These are phyloP conservation scores for Epichloe uncinata DNA, from an alignment of 2,329 filamentous ascomycete genomes.

Conservation along the genomic window DNA sequence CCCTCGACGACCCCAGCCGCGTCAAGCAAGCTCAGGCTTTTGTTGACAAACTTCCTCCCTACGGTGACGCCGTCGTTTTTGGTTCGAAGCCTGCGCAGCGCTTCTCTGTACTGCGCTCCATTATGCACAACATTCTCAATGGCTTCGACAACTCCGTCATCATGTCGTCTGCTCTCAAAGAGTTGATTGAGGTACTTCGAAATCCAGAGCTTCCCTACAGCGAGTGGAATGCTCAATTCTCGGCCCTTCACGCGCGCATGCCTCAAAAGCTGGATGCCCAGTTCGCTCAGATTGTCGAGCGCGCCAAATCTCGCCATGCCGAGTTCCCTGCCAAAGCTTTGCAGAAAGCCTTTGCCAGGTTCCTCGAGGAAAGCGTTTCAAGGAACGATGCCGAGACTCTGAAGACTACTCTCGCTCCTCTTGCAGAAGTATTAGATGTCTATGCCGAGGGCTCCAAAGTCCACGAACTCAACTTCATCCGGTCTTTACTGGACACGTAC, in stretches of 20 bases:
- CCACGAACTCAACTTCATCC: constrained; percentile 77
- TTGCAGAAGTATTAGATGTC: constrained; percentile 62
- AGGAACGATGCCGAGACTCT: constrained; percentile 61
- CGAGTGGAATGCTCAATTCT: constrained; percentile 92
- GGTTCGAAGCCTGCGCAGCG: constrained; percentile 86
- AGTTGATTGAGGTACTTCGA: constrained; percentile 80
- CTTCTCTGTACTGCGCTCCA: constrained; percentile 63
- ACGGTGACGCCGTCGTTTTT: constrained; percentile 74
- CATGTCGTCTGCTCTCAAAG: constrained; percentile 76
- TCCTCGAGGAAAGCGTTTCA: constrained; percentile 74
- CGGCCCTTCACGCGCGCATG: constrained; percentile 94
- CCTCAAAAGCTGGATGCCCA: constrained; percentile 79
- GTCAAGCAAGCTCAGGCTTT: constrained; percentile 96
- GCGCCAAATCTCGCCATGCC: constrained; percentile 58
- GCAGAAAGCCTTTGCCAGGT: constrained; percentile 71
- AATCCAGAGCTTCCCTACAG: constrained; percentile 86
- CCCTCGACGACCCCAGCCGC: constrained; percentile 85
- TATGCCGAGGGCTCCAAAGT: constrained; percentile 83
- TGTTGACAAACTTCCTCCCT: constrained; percentile 74
- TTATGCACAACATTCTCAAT: constrained; percentile 74
- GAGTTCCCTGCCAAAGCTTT: constrained; percentile 92
- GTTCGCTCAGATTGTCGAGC: constrained; percentile 76
- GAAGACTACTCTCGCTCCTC: constrained; percentile 57
- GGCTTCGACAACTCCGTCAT: constrained; percentile 97
- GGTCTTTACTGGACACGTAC: constrained; percentile 67